These are phyloP conservation scores for Rhodomyrtus tomentosa DNA, from an alignment of 345 rosid genomes.

Conservation along the genomic window DNA sequence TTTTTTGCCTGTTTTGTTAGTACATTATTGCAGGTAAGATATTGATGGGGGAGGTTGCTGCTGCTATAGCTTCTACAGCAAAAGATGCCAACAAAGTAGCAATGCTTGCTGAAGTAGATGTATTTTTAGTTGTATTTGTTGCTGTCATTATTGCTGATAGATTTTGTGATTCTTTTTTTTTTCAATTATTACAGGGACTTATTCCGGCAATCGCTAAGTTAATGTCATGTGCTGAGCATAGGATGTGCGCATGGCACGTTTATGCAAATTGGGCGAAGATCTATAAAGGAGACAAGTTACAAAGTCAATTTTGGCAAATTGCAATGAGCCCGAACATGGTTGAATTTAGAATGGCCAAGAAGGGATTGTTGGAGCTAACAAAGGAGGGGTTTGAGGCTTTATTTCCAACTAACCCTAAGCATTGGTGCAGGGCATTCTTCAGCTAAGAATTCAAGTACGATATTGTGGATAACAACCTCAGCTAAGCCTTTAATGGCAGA, in stretches of 20 bases:
- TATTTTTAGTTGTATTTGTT: too few species aligned
- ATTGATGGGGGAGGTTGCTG: too few species aligned
- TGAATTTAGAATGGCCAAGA: background rate
- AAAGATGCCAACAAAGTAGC: too few species aligned
- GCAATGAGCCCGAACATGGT: background rate
- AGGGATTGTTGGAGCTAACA: background rate
- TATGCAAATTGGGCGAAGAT: background rate
- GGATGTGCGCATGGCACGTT: background rate
- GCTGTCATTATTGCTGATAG: too few species aligned
- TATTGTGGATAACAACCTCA: too few species aligned
- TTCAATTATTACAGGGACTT: background rate
- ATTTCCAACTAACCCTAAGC: background rate
- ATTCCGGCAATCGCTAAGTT: background rate
- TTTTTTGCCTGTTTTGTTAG: too few species aligned
- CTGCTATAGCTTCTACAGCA: too few species aligned
- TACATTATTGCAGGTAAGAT: too few species aligned
- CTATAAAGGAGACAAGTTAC: background rate
- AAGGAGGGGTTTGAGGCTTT: too few species aligned
- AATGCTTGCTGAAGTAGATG: too few species aligned
- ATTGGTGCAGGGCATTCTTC: background rate
- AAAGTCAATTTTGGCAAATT: background rate
- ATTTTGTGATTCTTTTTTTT: too few species aligned
- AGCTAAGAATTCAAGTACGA: background rate
- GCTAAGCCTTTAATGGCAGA: too few species aligned
- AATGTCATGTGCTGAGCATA: background rate